Base-by-base conservation (phyloP, 129 eudicot genomes). In the Daucus carota region DNA sequence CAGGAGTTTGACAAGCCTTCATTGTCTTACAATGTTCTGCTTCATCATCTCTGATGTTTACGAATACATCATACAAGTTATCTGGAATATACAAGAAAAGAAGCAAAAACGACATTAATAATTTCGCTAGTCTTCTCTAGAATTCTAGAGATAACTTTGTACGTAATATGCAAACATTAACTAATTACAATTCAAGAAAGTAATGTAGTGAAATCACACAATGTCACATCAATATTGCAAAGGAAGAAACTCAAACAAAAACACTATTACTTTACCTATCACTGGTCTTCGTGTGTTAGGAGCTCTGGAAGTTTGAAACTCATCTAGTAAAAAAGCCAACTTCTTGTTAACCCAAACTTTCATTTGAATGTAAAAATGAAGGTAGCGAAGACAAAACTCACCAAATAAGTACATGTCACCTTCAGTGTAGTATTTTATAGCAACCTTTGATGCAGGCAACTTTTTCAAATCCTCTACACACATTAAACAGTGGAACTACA, bases 21-120 rank as follows among this genome's bases (percentile, higher is more conserved):
- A 92, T 95, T 80, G 99, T 95, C 89, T 95, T 95, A 70, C 97
- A 92, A 52, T 95, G 97, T 84, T 95, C 99, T n/a, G 96, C 99
- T 90, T 95, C 99, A 24, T 95, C 99, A 9, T 95, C 99, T 90
- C 99, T 91, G 36, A 95, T 88, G 90, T 95, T 95, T 68, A 88
- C 1, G 73, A 95, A 95, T 33, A 92, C 97, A 81, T 95, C 99
- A 34, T 94, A 94, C 94, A 94, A 63, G 74, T 94, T 94, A 65
- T 91, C 99, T 94, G 92, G 36, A 88, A 52, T 10, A 75, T 15
- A 77, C 70, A 5, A 28, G 22, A 0, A 68, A 3, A 76, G 40
- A 47, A 40, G 38, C 31, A 57, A 57, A 50, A 15, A 22, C 14
- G 48, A 41, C 29, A 52, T 52, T 60, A 26, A 41, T 26, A 31